Conservation (phyloP, 257 asterid species). For the Linderniella brevidens region DNA sequence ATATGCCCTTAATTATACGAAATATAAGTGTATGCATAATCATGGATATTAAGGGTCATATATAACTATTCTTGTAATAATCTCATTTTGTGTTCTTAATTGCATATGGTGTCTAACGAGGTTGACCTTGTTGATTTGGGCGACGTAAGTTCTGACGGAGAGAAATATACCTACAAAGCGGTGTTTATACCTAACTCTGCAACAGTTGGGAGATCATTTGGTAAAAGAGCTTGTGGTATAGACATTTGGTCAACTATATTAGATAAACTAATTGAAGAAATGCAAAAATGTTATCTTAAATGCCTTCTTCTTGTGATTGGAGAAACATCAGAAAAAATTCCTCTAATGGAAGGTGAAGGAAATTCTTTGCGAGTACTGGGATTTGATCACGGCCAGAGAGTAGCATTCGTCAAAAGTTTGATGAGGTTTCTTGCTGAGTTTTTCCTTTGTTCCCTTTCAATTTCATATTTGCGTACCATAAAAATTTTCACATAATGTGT, state of each 20-base stretch:
- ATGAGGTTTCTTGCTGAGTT: slow-evolving; percentile 83
- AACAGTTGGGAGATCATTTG: slow-evolving; percentile 35
- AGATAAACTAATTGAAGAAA: background rate
- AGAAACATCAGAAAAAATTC: slow-evolving; percentile 58
- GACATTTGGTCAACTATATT: slow-evolving; percentile 10
- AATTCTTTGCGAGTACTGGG: slow-evolving; percentile 72
- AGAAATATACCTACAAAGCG: slow-evolving; percentile 86
- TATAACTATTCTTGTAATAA: no score
- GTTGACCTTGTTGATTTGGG: slow-evolving; percentile 93
- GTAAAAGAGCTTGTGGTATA: slow-evolving; percentile 66
- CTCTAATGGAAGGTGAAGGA: slow-evolving; percentile 97
- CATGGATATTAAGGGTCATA: no score
- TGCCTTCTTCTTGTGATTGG: slow-evolving; percentile 15
- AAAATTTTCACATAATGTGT: no score
- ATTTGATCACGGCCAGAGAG: slow-evolving; percentile 80
- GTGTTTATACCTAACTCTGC: slow-evolving; percentile 62
- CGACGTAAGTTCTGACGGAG: slow-evolving; percentile 88
- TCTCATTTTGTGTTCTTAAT: no score
- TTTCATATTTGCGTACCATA: no score
- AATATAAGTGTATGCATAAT: no score
- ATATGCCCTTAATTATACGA: no score
- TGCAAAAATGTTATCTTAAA: slow-evolving; percentile 8
- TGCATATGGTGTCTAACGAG: slow-evolving; percentile 89
- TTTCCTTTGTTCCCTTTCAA: no score
- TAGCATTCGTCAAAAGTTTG: slow-evolving; percentile 65